A percentile compares a stretch with the other conserved stretches of the same genome.
These are phyloP conservation scores for Globisporangium middletonii DNA, from an alignment of 352 stramenopile species.

Conservation along the genomic window DNA sequence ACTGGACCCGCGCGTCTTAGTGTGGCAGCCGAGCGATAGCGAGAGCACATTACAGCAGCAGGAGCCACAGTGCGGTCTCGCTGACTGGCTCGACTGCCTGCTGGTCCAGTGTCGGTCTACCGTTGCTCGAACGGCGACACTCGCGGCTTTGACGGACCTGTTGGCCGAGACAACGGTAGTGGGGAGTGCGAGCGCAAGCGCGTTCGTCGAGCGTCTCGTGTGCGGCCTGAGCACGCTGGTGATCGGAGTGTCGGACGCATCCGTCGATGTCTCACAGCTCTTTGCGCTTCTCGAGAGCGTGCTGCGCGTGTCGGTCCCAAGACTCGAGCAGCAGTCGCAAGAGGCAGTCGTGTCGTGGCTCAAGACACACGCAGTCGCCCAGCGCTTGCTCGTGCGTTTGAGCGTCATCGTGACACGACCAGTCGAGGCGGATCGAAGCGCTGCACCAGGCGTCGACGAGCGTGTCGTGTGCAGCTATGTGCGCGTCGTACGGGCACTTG, in stretches of 20 bases:
- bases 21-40: not conserved
- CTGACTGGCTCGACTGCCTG: slow-evolving; percentile 5
- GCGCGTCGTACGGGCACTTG: slow-evolving; percentile 4
- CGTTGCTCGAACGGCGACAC: not conserved
- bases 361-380: not conserved
- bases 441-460: not conserved
- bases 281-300: slow-evolving; percentile 7
- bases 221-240: slow-evolving; percentile 19
- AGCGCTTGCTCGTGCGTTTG: not conserved
- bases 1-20: not conserved
- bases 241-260: not conserved
- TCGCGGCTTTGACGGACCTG: slow-evolving; percentile 1
- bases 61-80: not conserved
- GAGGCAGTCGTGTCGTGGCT: slow-evolving; percentile 6
- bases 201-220: slow-evolving; percentile 21
- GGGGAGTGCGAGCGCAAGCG: not conserved
- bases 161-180: not conserved
- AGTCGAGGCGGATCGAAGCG: not conserved
- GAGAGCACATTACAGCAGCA: not conserved
- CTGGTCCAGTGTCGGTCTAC: slow-evolving; percentile 4
- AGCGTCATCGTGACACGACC: not conserved
- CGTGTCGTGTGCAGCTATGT: slow-evolving; percentile 4
- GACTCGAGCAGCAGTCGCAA: not conserved
- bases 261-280: slow-evolving; percentile 1
- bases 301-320: not conserved